These are phyloP conservation scores for Fusarium graminum DNA, from an alignment of 2,329 filamentous ascomycete genomes.

Conservation along the genomic window DNA sequence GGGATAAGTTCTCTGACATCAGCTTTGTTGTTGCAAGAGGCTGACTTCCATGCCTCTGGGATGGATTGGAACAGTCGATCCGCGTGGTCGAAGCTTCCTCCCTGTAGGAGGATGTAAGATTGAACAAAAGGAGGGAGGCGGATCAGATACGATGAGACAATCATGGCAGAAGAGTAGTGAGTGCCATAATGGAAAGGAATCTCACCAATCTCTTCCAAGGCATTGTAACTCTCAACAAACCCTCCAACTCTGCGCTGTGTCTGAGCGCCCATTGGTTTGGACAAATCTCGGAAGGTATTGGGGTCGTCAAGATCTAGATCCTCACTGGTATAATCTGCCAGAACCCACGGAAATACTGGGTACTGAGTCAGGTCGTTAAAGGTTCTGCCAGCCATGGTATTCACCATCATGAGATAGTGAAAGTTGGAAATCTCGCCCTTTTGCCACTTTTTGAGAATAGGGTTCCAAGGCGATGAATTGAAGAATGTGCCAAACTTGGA, in stretches of 20 bases:
- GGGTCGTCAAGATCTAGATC: slow-evolving; percentile 90
- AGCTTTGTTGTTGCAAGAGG: slow-evolving; percentile 89
- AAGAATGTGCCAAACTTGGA: slow-evolving; percentile 95
- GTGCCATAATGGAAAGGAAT: slow-evolving; percentile 97
- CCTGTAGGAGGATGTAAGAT: slow-evolving; percentile 92
- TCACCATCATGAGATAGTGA: slow-evolving; percentile 98
- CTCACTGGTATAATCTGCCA: slow-evolving; percentile 95
- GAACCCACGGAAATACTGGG: slow-evolving; percentile 96
- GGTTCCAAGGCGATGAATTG: slow-evolving; percentile 83
- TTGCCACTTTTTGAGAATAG: slow-evolving; percentile 89
- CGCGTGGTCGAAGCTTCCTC: slow-evolving; percentile 95
- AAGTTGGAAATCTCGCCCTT: slow-evolving; percentile 98
- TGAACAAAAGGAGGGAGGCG: slow-evolving; percentile 96
- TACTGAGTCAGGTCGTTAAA: slow-evolving; percentile 99
- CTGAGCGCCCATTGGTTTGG: slow-evolving; percentile 97
- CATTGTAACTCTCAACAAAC: slow-evolving; percentile 86
- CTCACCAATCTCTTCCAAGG: slow-evolving; percentile 91
- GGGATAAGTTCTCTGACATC: slow-evolving; percentile 96
- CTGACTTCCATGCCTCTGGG: slow-evolving; percentile 89
- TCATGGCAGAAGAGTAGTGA: slow-evolving; percentile 99
- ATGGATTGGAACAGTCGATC: slow-evolving; percentile 96
- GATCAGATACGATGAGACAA: slow-evolving; percentile 95
- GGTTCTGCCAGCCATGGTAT: slow-evolving; percentile 95
- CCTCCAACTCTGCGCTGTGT: slow-evolving; percentile 79
- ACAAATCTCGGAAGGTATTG: slow-evolving; percentile 87